phyloP scores from a whole-genome alignment of 495 filamentous ascomycete genomes.

The Filosporella fistucella region DNA sequence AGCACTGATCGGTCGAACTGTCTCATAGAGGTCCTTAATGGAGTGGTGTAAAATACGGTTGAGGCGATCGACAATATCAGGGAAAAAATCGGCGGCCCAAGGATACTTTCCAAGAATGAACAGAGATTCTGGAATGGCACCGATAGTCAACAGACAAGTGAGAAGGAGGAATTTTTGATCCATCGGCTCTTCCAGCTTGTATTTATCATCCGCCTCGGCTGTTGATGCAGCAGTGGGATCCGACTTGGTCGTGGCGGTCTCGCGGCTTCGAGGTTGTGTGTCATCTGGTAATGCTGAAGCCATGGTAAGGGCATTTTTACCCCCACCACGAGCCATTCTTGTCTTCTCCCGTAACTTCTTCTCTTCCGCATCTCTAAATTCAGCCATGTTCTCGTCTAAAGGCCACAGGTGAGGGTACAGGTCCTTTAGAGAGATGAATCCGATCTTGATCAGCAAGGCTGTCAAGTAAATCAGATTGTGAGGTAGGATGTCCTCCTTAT shows the following conservation, averaged over 20 bases:
- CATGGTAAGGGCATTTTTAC: slow-evolving; percentile 81
- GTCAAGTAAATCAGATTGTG: slow-evolving; percentile 89
- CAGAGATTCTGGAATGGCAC: slow-evolving; percentile 87
- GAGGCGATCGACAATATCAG: slow-evolving; percentile 72
- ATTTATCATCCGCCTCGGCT: slow-evolving; percentile 40
- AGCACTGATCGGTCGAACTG: slow-evolving; percentile 1
- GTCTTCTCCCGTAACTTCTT: slow-evolving; percentile 80
- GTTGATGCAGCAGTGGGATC: slow-evolving; percentile 45
- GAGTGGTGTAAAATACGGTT: slow-evolving; percentile 81
- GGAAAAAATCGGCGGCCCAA: slow-evolving; percentile 80
- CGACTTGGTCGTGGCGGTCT: slow-evolving; percentile 24
- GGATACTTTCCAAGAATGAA: slow-evolving; percentile 89
- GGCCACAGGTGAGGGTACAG: slow-evolving; percentile 93
- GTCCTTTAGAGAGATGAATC: slow-evolving; percentile 92
- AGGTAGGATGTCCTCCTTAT: slow-evolving; percentile 64
- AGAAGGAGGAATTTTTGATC: slow-evolving; percentile 87
- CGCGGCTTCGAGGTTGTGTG: slow-evolving; percentile 42
- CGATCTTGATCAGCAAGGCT: slow-evolving; percentile 91
- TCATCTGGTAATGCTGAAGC: slow-evolving; percentile 88
- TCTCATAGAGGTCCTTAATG: slow-evolving; percentile 62
- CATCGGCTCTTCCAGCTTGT: slow-evolving; percentile 69
- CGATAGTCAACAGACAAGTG: slow-evolving; percentile 81
- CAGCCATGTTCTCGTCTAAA: slow-evolving; percentile 74
- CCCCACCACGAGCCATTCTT: slow-evolving; percentile 49
- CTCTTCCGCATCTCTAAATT: slow-evolving; percentile 56